Base-by-base conservation (phyloP, 169 alveolate genomes). In the Eimeria falciformis region DNA sequence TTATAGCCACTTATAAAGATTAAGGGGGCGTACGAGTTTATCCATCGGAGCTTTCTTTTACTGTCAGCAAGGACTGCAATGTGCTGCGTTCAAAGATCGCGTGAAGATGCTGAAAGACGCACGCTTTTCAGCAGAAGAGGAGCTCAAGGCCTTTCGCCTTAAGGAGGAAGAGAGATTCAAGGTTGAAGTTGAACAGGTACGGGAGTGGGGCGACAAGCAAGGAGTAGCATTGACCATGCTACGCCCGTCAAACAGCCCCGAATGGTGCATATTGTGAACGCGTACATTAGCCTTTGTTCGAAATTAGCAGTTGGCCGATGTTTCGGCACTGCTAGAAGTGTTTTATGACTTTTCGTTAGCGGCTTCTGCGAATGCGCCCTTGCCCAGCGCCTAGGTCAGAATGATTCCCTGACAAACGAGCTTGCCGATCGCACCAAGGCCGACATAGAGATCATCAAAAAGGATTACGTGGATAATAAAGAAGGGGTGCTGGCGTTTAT, bases 121-220 rank as follows among this genome's bases (percentile, higher is more conserved):
- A 2, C 94, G 94, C 55, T 73, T 75, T 71, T 65, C 89, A 43
- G 94, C 94, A 9, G 94, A 90, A 50, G 94, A 90, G 29, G 94
- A 90, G 79, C 86, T 90, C 43, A 90, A 79, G 83, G 91, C 79
- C 14, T 90, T 90, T 56, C 90, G 94, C 65, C 89, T 40, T 21
- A 90, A 90, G 85, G 94, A 90, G 53, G 94, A 90, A 66, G 94
- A 90, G 53, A 47, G 91, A 21, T 90, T 90, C 91, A 62, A 69
- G 43, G 91, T 71, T 1, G 94, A 90, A 68, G 79, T 43, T 47
- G 91, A 90, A 81, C 93, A 90, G 93, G 93, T 90, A 46, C 23
- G 75, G 18, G 11, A 37, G 62, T 46, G 40, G 77, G 25, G 40
- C 40, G 40, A 33, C 40, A 33, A 33, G 40, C 40, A 33, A 33